A percentile compares a stretch with the other conserved stretches of the same genome.
phyloP scores from a whole-genome alignment of 768 basidiomycete genomes.

The Lyophyllum shimeji region DNA sequence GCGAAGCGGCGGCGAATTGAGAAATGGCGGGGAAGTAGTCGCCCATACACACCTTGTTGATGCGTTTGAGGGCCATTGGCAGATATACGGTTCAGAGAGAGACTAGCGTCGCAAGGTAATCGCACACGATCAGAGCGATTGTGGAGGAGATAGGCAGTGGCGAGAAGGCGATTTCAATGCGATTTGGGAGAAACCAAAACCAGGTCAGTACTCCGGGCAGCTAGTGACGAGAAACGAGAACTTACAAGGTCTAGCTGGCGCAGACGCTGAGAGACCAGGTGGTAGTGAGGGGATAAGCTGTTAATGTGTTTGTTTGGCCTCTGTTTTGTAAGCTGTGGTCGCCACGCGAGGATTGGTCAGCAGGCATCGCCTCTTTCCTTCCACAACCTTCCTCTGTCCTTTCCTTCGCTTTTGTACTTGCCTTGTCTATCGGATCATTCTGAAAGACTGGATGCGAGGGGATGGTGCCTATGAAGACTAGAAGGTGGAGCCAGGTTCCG shows the following conservation, averaged over 20 bases:
- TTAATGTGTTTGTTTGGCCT: constrained; percentile 37
- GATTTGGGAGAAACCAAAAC: constrained; percentile 24
- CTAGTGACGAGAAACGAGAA: constrained; percentile 11
- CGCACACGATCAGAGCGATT: constrained; percentile 43
- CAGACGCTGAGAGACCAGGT: constrained; percentile 34
- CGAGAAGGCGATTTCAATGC: constrained; percentile 30
- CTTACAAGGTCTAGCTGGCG: constrained; percentile 33
- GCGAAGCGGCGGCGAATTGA: constrained; percentile 12
- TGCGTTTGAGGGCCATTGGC: constrained; percentile 96
- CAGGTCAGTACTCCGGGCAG: constrained; percentile 16
- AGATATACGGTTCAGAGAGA: constrained; percentile 27
- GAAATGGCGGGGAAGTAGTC: constrained; percentile 5
- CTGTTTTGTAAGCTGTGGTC: constrained; percentile 42
- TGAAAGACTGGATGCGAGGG: background rate
- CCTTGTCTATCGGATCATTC: constrained; percentile 14
- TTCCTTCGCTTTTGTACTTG: constrained; percentile 1
- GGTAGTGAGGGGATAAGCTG: constrained; percentile 53
- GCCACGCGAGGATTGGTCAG: constrained; percentile 38
- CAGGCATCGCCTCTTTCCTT: constrained; percentile 22
- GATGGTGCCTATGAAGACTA: background rate
- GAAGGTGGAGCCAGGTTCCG: background rate
- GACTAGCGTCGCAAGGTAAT: constrained; percentile 34
- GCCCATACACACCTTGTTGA: constrained; percentile 80
- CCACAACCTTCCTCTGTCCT: constrained; percentile 12
- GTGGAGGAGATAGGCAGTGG: constrained; percentile 18